phyloP scores from a whole-genome alignment of 208 protist species.

The Crithidia sp. region DNA sequence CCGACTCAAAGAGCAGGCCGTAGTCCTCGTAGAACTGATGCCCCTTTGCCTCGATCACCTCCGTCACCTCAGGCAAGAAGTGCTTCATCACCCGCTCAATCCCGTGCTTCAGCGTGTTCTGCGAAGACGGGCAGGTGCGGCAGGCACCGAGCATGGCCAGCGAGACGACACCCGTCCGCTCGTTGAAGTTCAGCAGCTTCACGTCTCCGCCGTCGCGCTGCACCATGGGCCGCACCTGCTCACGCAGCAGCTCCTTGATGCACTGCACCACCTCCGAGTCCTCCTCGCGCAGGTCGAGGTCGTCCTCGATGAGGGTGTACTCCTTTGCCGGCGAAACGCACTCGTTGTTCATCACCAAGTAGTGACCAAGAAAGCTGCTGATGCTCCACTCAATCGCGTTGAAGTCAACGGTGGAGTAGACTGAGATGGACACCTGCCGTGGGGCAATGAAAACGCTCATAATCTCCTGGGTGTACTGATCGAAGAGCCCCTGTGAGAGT shows the following conservation, averaged over 20 bases:
- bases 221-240: constrained; percentile 92
- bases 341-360: constrained; percentile 75
- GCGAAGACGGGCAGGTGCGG: constrained; percentile 87
- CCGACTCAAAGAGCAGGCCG: constrained; percentile 78
- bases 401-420: constrained; percentile 80
- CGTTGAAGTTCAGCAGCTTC: constrained; percentile 86
- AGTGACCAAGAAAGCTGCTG: constrained; percentile 89
- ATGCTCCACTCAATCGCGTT: constrained; percentile 82
- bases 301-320: constrained; percentile 87
- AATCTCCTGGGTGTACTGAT: constrained; percentile 88
- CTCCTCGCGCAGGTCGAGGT: constrained; percentile 61
- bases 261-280: constrained; percentile 92
- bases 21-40: constrained; percentile 88
- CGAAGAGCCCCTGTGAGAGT: constrained; percentile 83
- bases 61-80: constrained; percentile 91
- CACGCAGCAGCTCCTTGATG: constrained; percentile 94
- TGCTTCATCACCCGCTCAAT: constrained; percentile 94
- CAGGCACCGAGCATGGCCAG: constrained; percentile 93
- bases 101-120: constrained; percentile 90
- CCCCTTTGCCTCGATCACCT: constrained; percentile 72
- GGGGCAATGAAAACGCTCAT: constrained; percentile 84
- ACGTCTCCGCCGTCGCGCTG: constrained; percentile 94
- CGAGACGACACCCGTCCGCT: constrained; percentile 87
- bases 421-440: constrained; percentile 75
- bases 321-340: constrained; percentile 75